Base-by-base conservation (phyloP, 352 stramenopile genomes). In the Thraustochytrium sp. region DNA sequence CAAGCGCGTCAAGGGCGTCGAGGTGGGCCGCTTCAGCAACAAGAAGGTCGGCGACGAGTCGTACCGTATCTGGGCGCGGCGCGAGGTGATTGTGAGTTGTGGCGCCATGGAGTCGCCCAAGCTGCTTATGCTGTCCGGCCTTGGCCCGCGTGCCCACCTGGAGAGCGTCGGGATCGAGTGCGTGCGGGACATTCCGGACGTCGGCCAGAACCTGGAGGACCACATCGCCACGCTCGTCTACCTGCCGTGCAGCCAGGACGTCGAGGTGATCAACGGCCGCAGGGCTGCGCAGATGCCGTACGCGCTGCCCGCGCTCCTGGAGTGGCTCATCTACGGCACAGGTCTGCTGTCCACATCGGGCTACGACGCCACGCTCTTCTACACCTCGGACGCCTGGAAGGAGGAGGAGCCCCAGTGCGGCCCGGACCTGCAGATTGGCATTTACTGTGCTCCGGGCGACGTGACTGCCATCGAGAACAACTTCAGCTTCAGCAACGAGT, bases 91-190 rank as follows among this genome's bases (percentile, higher is more conserved):
- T 72, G 88, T 96, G 85, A 89, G 85, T 54, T 89, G 89, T 0
- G 91, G 91, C 21, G 89, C 90, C 0, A 76, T 94, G 26, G 85
- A 88, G 59, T 92, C 91, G 9, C 92, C 92, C 26, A 92, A 95
- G 83, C 86, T 96, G 31, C 87, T 96, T 2, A 90, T 94, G 61
- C 87, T 92, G 55, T 92, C 87, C 82, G 92, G 91, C 40, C 90
- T 96, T 53, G 92, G 91, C 23, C 89, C 89, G 13, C 44, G 68
- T 16, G 86, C 90, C 40, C 88, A 93, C 72, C 86, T 95, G 31
- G 55, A 55, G 34, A 16, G n/a, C 9, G 53, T 37, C 3, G 82
- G 74, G 23, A 49, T 85, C 16, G 18, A 26, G 21, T 84, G 62
- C 29, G 23, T 85, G 11, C 23, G n/a, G 77, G 77, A 85, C 72